Conservation (phyloP, 805 yeast genomes). For the Saccharomycopsis schoenii region DNA sequence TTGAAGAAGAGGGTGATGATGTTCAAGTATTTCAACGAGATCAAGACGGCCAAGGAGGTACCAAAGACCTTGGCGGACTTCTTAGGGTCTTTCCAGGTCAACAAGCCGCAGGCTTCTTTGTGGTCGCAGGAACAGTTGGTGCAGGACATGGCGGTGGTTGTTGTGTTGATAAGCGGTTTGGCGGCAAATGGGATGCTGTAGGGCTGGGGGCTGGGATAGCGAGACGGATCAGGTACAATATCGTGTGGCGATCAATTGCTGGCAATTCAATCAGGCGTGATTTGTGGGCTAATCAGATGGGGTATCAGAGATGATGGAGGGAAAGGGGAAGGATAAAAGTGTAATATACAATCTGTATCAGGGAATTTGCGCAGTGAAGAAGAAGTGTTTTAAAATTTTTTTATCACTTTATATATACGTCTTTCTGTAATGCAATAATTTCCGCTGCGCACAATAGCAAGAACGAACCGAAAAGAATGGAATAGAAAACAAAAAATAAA, state of each 20-base stretch:
- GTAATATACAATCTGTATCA: neutral
- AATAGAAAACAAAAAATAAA: neutral
- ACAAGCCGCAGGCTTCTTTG: slow-evolving; percentile 24
- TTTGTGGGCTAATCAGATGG: too few relatives aligned
- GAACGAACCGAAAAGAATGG: neutral
- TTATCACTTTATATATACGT: neutral
- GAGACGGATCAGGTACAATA: too few relatives aligned
- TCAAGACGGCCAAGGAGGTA: slow-evolving; percentile 41
- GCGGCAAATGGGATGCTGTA: neutral
- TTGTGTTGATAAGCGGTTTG: neutral
- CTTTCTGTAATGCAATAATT: neutral
- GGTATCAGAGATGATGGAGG: too few relatives aligned
- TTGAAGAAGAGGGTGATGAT: slow-evolving; percentile 52
- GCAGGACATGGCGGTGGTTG: neutral
- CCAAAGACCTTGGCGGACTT: slow-evolving; percentile 72
- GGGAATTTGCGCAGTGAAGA: neutral
- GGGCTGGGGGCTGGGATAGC: too few relatives aligned
- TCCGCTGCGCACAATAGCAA: neutral
- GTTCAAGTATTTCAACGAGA: slow-evolving; percentile 54
- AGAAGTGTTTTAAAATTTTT: neutral
- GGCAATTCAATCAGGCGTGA: too few relatives aligned
- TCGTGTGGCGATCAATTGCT: too few relatives aligned
- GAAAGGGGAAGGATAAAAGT: neutral
- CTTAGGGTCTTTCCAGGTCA: slow-evolving; percentile 71
- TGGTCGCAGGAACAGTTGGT: slow-evolving; percentile 1